Conservation (phyloP, 208 protist species). For the Leishmania arabica region DNA sequence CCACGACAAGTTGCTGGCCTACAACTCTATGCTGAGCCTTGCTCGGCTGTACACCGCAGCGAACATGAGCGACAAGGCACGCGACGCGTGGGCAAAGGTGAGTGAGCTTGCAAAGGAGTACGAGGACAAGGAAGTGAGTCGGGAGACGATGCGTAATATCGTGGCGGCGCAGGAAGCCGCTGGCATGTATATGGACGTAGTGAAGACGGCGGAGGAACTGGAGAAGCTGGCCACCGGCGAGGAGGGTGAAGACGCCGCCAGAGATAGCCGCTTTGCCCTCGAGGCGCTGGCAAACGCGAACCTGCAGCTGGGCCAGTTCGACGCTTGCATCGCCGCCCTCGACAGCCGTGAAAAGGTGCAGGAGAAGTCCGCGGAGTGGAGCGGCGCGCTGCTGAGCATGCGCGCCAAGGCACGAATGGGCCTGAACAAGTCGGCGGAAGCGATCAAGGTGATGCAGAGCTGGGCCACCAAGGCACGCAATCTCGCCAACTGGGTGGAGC, state of each 20-base stretch:
- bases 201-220: conserved; percentile 77
- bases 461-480: conserved; percentile 78
- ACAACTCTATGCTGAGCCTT: conserved; percentile 76
- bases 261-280: conserved; percentile 78
- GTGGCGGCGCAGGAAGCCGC: conserved; percentile 66
- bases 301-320: conserved; percentile 82
- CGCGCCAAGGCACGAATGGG: conserved; percentile 78
- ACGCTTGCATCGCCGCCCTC: conserved; percentile 68
- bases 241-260: conserved; percentile 69
- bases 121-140: conserved; percentile 80
- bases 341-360: conserved; percentile 85
- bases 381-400: conserved; percentile 61
- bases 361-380: conserved; percentile 75
- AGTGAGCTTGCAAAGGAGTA: conserved; percentile 81
- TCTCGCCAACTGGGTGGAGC: conserved; percentile 59
- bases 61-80: conserved; percentile 49
- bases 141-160: conserved; percentile 89
- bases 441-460: conserved; percentile 75
- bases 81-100: conserved; percentile 74
- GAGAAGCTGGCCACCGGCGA: conserved; percentile 53
- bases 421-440: conserved; percentile 53
- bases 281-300: conserved; percentile 83
- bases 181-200: conserved; percentile 67
- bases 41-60: conserved; percentile 73
- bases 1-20: conserved; percentile 74